phyloP scores from a whole-genome alignment of 352 stramenopile species.

The Thraustochytrium striatum region DNA sequence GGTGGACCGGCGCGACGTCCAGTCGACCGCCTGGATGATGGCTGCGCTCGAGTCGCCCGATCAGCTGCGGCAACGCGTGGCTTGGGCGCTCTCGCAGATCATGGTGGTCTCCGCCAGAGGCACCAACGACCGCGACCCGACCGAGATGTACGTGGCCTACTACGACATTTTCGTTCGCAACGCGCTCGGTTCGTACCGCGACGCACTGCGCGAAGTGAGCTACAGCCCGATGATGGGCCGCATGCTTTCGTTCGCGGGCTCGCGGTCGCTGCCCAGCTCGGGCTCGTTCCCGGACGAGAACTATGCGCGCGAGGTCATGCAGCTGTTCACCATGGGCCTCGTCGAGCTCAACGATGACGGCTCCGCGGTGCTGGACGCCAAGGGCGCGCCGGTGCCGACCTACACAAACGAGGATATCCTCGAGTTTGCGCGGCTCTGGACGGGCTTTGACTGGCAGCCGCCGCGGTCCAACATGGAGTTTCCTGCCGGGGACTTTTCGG shows the following conservation, averaged over 20 bases:
- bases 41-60: conserved; percentile 53
- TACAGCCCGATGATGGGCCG: conserved; percentile 64
- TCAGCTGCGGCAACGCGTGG: conserved; percentile 66
- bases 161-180: conserved; percentile 67
- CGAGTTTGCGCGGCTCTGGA: conserved; percentile 61
- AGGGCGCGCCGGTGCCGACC: conserved; percentile 52
- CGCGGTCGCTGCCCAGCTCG: conserved; percentile 55
- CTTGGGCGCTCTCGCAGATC: conserved; percentile 64
- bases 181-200: conserved; percentile 65
- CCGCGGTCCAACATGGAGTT: conserved; percentile 55
- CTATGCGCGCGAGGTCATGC: conserved; percentile 62
- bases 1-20: background rate
- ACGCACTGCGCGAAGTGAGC: conserved; percentile 63
- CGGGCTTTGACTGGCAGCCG: conserved; percentile 58
- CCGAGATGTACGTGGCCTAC: conserved; percentile 60
- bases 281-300: conserved; percentile 63
- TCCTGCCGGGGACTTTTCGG: background rate
- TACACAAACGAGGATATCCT: conserved; percentile 63
- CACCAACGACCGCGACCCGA: conserved; percentile 37
- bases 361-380: conserved; percentile 52
- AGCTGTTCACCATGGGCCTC: conserved; percentile 63
- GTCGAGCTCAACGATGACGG: conserved; percentile 60
- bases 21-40: background rate
- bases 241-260: conserved; percentile 61
- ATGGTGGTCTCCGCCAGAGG: conserved; percentile 49